Evolutionary conservation across 805 yeast species (phyloP), one percentile per base, ranked within the genome.

Genomic region (Metschnikowia baotianmanensis): DNA sequence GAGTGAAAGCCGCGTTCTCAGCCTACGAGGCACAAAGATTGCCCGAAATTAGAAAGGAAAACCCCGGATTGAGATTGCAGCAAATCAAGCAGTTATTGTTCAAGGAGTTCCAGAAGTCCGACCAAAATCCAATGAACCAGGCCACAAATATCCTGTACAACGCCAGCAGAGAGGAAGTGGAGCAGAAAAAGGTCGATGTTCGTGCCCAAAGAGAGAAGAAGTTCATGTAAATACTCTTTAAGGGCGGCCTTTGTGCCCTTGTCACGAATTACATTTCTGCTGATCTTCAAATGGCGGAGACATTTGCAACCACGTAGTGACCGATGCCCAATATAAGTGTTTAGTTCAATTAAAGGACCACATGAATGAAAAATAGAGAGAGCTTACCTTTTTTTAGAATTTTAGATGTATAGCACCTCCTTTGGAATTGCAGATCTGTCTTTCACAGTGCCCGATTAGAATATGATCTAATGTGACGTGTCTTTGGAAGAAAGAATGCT

Each of bases 51-150:
- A 80, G 82, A 62, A 72, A 79, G 58, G 95, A 86, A 61, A 70
- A 81, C 52, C 89, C 90, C 4, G 96, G 96, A 11, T 69, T 86
- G 52, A 76, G 95, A 55, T 71, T 81, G 55, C 86, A 83, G 57
- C 96, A 86, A 61, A 66, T 83, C 53, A 86, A 86, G 65, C 82
- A 86, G 54, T 63, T 85, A 50, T 66, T 82, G 24, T 79, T 71
- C 64, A 86, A 85, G 67, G 96, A 86, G 66, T 86, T 86, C 71
- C 83, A 83, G 63, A 86, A 83, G 67, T 73, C 83, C 33, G 80
- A 80, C 13, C 88, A 83, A 54, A 86, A 86, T 62, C 96, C 96
- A 34, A 82, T 86, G 78, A 86, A 86, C 68, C 89, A 82, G 63
- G 80, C 71, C 40, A 81, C 85, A 24, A 80, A 74, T 45, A 70